Evolutionary conservation across 2,329 filamentous ascomycete species (phyloP).

Genomic region (Aphanocladium album): DNA sequence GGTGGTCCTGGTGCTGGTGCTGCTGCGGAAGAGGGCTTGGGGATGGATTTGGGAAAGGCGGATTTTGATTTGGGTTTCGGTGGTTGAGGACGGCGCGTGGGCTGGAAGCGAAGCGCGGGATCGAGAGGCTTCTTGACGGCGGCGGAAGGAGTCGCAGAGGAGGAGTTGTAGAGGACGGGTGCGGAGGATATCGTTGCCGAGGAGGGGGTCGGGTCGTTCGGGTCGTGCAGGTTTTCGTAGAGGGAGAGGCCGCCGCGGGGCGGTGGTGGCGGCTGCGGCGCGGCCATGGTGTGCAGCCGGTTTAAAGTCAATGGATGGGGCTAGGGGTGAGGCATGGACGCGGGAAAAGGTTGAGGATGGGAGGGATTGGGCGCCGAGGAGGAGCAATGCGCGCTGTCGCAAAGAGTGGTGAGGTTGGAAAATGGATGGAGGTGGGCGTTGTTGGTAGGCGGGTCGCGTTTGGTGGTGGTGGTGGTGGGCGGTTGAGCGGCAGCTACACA

Average conservation of each 20-base stretch:
- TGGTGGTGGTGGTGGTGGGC: too few relatives aligned
- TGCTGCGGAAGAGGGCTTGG: conserved; percentile 23
- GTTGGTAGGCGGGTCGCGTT: too few relatives aligned
- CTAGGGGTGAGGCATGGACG: background rate
- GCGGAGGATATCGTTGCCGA: conserved; percentile 74
- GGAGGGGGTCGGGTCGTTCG: conserved; percentile 38
- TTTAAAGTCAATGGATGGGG: background rate
- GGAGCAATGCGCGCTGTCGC: too few relatives aligned
- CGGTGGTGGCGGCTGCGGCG: conserved; percentile 34
- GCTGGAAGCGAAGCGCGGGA: conserved; percentile 74
- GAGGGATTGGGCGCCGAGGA: too few relatives aligned
- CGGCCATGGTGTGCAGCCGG: conserved; percentile 19
- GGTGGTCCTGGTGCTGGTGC: conserved; percentile 20
- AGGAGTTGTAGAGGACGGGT: conserved; percentile 60
- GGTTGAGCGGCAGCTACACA: too few relatives aligned
- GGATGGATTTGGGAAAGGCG: conserved; percentile 42
- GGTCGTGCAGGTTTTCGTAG: conserved; percentile 78
- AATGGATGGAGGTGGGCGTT: too few relatives aligned
- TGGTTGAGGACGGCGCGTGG: conserved; percentile 69
- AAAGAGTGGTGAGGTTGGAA: too few relatives aligned
- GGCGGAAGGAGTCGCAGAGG: conserved; percentile 35
- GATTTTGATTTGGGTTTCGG: conserved; percentile 33
- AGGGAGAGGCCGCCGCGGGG: conserved; percentile 58
- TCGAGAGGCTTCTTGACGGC: conserved; percentile 56
- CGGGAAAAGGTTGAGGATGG: too few relatives aligned